Evolutionary conservation across 1,284 basidiomycete genomes (phyloP), one percentile per base, ranked within the genome.

Genomic region (Tilletia setariae): DNA sequence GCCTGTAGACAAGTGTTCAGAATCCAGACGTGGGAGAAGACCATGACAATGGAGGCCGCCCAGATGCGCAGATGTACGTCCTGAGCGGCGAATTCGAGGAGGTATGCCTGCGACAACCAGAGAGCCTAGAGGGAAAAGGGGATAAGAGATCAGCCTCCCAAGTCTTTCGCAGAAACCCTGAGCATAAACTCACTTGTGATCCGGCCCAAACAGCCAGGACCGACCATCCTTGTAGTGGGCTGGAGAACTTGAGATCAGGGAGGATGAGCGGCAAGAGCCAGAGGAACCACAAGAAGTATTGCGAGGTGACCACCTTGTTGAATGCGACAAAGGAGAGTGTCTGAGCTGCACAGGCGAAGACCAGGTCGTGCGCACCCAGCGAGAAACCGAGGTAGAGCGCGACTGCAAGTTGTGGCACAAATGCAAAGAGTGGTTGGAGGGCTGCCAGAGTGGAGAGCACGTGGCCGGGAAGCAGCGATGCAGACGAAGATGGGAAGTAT

Each of bases 281-380:
- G 7, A 94, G 88, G 81, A 95, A 98, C 96, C 96, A 99, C 63
- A 97, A 86, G 84, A 98, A 98, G 84, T 99, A 99, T 90, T 98
- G 84, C 1, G 93, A 95, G 0, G 96, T 99, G 86, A 93, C 96
- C 53, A 99, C 96, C 84, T 97, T 96, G 84, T 98, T 99, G 86
- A 97, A 94, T 0, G 92, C 85, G 16, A 98, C 94, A 79, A 99
- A 98, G 0, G 88, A 85, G 61, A 88, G 87, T 0, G 96, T 98
- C 83, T 98, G 94, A 23, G 94, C 86, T 78, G 96, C 93, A 90
- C 91, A 94, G 1, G 91, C 87, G 72, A 94, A 90, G 2, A 89
- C 86, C 2, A 98, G 84, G 67, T 86, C 84, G 56, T 90, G 84
- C 53, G 83, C 84, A 65, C 86, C 84, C 7, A 89, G 88, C 56